A percentile compares a stretch with the other conserved stretches of the same genome.
These are phyloP conservation scores for Verticillium tricorpus DNA, from an alignment of 2,329 filamentous ascomycete genomes.

Conservation along the genomic window DNA sequence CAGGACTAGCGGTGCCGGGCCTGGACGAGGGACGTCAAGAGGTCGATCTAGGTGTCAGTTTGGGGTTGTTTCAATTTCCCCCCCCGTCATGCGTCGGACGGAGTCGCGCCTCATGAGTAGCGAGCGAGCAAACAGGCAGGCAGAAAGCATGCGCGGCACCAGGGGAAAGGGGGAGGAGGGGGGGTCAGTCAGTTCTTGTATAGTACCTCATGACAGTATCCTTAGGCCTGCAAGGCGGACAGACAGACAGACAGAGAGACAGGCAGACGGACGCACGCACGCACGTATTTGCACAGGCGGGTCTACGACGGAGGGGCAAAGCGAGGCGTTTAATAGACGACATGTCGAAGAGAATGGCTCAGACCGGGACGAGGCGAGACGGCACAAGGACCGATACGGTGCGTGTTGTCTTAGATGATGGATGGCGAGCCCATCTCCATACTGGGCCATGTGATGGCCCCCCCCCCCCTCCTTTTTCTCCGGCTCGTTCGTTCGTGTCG, in stretches of 20 bases:
- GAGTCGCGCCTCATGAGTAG: no score
- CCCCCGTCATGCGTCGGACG: no score
- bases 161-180: no score
- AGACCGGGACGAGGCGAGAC: neutral
- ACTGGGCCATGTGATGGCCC: neutral
- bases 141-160: no score
- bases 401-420: neutral
- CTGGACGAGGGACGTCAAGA: neutral
- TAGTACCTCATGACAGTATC: neutral
- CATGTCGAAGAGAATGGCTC: neutral
- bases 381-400: neutral
- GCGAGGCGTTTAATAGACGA: neutral
- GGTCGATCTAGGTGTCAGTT: no score
- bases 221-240: neutral
- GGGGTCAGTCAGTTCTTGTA: neutral
- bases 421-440: neutral
- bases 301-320: neutral
- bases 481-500: neutral
- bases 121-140: no score
- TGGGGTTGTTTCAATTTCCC: no score
- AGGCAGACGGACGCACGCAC: neutral
- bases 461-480: neutral
- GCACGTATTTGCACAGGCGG: no score
- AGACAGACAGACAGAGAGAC: neutral
- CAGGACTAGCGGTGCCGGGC: slow-evolving; percentile 30